Evolutionary conservation across 2,329 filamentous ascomycete genomes (phyloP), one percentile per base, ranked within the genome.

Genomic region (Exserohilum rostratum): DNA sequence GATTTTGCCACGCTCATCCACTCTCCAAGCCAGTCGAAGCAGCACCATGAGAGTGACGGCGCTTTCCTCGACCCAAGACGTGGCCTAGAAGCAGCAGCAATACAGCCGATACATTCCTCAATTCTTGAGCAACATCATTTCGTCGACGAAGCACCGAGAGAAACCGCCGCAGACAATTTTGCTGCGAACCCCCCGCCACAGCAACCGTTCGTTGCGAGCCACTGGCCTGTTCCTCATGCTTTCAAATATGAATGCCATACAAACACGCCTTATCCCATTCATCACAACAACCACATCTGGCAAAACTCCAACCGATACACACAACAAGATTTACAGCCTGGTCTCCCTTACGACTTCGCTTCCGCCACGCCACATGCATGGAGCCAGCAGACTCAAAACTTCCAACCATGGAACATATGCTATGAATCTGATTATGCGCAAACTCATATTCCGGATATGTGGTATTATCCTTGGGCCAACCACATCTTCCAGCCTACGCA

Each of bases 1-100:
- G 61, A 66, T 18, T 66, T 65, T 37, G 44, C 53, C n/a, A n/a
- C 37, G 13, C 42, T 46, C 7, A 25, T 40, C 17, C 46, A 43
- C 43, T 50, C 35, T 4, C 35, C 53, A 18, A 30, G 46, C 22
- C 18, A 31, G 12, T n/a, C 45, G 11, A 31, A 29, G 11, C n/a
- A 15, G 11, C 12, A 18, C 12, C 37, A 40, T 5, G 35, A 31
- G 2, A 37, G 42, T 1, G 7, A 10, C n/a, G 22, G 25, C 12
- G n/a, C 18, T 5, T 25, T 15, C 7, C 6, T 31, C 6, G 25
- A 30, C 2, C 5, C 34, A 13, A 18, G 5, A 6, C 22, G n/a
- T 17, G 12, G 29, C 6, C 3, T 5, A 13, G 30, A 2, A 29
- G 4, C 29, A 25, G n/a, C 10, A 4, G 6, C 17, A 5, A 5